These are phyloP conservation scores for Huntiella savannae DNA, from an alignment of 2,329 filamentous ascomycete species.

Conservation along the genomic window DNA sequence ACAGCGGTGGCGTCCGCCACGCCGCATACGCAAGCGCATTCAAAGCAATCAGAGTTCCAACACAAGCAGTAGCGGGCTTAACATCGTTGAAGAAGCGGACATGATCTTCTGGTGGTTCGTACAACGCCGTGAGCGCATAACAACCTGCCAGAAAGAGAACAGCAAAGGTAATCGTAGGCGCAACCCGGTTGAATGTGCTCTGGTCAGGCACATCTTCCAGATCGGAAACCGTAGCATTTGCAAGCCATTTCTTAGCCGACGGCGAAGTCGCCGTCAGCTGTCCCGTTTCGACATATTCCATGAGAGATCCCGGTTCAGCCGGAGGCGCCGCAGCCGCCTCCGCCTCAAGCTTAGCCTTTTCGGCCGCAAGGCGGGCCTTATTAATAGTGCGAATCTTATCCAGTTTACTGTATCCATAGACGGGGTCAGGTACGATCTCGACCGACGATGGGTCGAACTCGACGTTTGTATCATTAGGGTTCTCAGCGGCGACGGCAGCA, in stretches of 20 bases:
- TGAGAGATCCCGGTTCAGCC: conserved; percentile 9
- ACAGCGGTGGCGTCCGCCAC: conserved; percentile 47
- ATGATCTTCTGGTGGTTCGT: conserved; percentile 18
- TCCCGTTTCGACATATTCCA: conserved; percentile 18
- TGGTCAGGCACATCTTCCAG: conserved; percentile 33
- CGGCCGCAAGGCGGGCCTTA: conserved; percentile 28
- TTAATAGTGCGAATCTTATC: conserved; percentile 38
- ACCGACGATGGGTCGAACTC: conserved; percentile 13
- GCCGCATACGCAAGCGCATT: conserved; percentile 37
- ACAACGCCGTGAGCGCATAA: conserved; percentile 26
- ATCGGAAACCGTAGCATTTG: conserved; percentile 27
- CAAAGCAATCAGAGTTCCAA: conserved; percentile 38
- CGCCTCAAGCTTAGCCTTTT: conserved; percentile 24
- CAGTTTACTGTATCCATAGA: conserved; percentile 38
- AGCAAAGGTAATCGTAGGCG: conserved; percentile 33
- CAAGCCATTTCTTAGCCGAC: conserved; percentile 23
- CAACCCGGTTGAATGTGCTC: conserved; percentile 31
- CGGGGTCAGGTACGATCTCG: conserved; percentile 22
- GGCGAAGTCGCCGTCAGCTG: conserved; percentile 23
- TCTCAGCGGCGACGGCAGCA: conserved; percentile 6
- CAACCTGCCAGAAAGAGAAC: conserved; percentile 25
- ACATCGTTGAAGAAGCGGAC: conserved; percentile 39
- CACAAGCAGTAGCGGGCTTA: conserved; percentile 43
- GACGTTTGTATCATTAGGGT: conserved; percentile 13
- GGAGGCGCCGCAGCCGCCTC: conserved; percentile 15